These are phyloP conservation scores for Cladorrhinum sp. DNA, from an alignment of 2,329 filamentous ascomycete genomes.

Conservation along the genomic window DNA sequence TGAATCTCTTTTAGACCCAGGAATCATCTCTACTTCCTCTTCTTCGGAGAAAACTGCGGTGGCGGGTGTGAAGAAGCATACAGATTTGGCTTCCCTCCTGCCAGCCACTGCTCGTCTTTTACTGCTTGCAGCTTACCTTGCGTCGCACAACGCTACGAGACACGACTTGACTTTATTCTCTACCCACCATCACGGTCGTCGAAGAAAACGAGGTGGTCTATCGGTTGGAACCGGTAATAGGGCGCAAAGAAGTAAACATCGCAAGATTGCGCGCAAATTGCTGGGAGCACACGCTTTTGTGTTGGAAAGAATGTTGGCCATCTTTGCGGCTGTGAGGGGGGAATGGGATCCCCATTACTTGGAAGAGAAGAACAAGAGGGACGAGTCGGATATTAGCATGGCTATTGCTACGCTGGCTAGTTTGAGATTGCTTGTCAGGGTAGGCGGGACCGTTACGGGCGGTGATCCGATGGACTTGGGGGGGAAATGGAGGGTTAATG, in stretches of 20 bases:
- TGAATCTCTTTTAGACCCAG: slow-evolving; percentile 66
- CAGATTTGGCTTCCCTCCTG: slow-evolving; percentile 55
- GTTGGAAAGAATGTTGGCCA: slow-evolving; percentile 74
- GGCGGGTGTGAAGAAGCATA: background rate
- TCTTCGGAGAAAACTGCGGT: background rate
- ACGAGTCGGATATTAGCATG: slow-evolving; percentile 53
- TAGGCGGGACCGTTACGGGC: slow-evolving; percentile 44
- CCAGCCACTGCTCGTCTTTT: slow-evolving; percentile 72
- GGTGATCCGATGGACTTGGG: slow-evolving; percentile 66
- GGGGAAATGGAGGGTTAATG: slow-evolving; percentile 74
- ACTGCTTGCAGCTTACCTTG: slow-evolving; percentile 74
- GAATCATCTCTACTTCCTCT: slow-evolving; percentile 45
- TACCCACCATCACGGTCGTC: slow-evolving; percentile 58
- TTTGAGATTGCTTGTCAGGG: slow-evolving; percentile 64
- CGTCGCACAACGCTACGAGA: slow-evolving; percentile 74
- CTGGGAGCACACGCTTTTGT: slow-evolving; percentile 75
- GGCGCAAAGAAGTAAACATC: slow-evolving; percentile 47
- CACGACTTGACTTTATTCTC: slow-evolving; percentile 75
- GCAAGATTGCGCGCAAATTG: slow-evolving; percentile 73
- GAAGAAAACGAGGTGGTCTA: slow-evolving; percentile 49
- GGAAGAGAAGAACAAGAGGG: slow-evolving; percentile 20
- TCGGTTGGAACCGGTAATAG: slow-evolving; percentile 32
- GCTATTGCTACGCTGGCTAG: slow-evolving; percentile 71
- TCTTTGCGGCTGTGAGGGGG: slow-evolving; percentile 64
- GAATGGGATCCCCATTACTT: slow-evolving; percentile 44